Percentiles rank a stretch among this genome's conserved stretches.
These are phyloP conservation scores for Ceratocystis albifundus DNA, from an alignment of 2,329 filamentous ascomycete species.

Conservation along the genomic window DNA sequence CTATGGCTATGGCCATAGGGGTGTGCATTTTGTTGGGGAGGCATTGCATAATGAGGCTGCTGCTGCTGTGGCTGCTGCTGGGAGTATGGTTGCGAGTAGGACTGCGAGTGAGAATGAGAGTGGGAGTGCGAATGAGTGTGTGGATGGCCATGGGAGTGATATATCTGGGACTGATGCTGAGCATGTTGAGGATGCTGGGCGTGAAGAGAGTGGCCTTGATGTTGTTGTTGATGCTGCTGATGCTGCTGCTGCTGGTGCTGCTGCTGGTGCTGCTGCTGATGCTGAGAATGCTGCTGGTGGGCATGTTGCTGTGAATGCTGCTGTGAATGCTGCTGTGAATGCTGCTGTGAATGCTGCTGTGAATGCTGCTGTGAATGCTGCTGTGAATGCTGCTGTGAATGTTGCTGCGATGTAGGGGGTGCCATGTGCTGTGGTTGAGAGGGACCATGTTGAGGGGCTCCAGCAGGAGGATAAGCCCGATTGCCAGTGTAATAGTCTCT, in stretches of 20 bases:
- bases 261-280: conserved; percentile 25
- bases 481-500: conserved; percentile 40
- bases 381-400: conserved; percentile 27
- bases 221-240: conserved; percentile 27
- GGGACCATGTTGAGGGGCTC: conserved; percentile 24
- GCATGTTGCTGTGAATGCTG: conserved; percentile 18
- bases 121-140: conserved; percentile 24
- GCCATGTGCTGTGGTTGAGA: conserved; percentile 25
- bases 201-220: conserved; percentile 38
- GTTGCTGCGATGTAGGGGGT: conserved; percentile 39
- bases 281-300: too few relatives aligned
- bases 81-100: neutral
- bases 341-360: too few relatives aligned
- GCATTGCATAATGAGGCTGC: conserved; percentile 28
- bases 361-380: conserved; percentile 29
- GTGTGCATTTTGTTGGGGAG: conserved; percentile 30
- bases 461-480: conserved; percentile 31
- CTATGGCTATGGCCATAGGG: conserved; percentile 27
- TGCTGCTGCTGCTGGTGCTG: conserved; percentile 32
- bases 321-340: too few relatives aligned
- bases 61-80: conserved; percentile 27
- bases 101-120: conserved; percentile 24
- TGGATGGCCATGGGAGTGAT: conserved; percentile 29
- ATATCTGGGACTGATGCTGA: conserved; percentile 41
- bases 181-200: conserved; percentile 39